Evolutionary conservation across 768 basidiomycete species (phyloP).

Genomic region (Boletus pseudo-olivaceus): DNA sequence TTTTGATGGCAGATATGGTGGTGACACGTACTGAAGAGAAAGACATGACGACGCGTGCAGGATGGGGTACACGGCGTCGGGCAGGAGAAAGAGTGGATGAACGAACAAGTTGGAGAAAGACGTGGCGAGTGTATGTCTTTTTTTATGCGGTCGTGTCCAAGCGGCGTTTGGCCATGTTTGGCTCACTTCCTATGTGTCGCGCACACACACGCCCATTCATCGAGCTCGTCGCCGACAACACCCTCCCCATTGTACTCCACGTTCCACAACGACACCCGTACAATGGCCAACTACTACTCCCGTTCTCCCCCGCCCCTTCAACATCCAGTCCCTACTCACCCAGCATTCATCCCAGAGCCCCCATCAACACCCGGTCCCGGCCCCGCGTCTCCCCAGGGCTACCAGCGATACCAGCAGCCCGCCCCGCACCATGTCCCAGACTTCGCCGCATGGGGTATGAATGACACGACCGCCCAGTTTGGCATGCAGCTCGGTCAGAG

Average conservation of each 20-base stretch:
- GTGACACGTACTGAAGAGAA: conserved; percentile 56
- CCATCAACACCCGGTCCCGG: conserved; percentile 71
- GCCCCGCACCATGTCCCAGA: conserved; percentile 36
- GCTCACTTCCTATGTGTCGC: background rate
- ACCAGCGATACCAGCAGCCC: conserved; percentile 36
- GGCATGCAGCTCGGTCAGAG: conserved; percentile 93
- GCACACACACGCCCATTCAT: background rate
- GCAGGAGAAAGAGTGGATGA: conserved; percentile 15
- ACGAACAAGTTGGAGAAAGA: conserved; percentile 11
- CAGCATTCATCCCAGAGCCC: conserved; percentile 79
- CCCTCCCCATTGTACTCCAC: background rate
- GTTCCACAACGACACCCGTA: background rate
- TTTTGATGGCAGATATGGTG: conserved; percentile 74
- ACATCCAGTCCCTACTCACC: conserved; percentile 87
- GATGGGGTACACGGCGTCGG: conserved; percentile 4
- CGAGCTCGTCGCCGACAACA: background rate
- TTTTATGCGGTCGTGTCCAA: conserved; percentile 16
- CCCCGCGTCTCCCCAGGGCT: conserved; percentile 57
- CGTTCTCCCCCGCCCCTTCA: conserved; percentile 77
- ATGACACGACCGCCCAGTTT: conserved; percentile 91
- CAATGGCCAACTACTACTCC: conserved; percentile 36
- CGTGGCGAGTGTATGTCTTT: background rate
- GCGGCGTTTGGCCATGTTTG: conserved; percentile 23
- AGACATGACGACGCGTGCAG: conserved; percentile 33
- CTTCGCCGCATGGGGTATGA: conserved; percentile 78